Evolutionary conservation across 257 asterid genomes (phyloP), one percentile per base, ranked within the genome.

Genomic region (Anisodus tanguticus): DNA sequence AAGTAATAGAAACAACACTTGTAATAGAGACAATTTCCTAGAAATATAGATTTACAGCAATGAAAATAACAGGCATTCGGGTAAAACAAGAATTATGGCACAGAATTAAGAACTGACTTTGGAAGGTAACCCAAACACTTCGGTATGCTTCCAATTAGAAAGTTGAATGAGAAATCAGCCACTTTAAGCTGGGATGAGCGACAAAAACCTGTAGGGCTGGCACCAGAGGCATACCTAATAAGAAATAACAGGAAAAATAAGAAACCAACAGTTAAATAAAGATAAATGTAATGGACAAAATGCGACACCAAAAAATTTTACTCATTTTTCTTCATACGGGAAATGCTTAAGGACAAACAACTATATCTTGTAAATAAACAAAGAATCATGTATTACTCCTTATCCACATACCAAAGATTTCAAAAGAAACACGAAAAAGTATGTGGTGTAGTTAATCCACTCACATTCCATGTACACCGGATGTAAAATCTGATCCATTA

Each of bases 101-200:
- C 41, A 39, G 55, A 53, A 39, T 37, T 19, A 68, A 53, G 85
- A 68, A 67, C 51, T 49, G 76, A 96, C 99, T 95, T 92, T 41
- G 98, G 91, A 69, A 96, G 88, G 82, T 92, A 85, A 76, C 69
- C 87, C 94, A 94, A 88, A 89, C 99, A 96, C 90, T 91, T 92
- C 0, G 99, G 98, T 87, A 94, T 86, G 86, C 76, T 89, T 82
- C 99, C 98, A 72, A 85, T 88, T 64, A 96, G 90, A 89, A 89
- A 92, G 88, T 96, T 96, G 87, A 84, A 87, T 10, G 98, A 94
- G 81, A 96, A 90, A 89, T 96, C 97, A 7, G 90, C 93, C 57
- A 91, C 90, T 91, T 88, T 93, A 80, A 96, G 90, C 67, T 88
- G 92, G 72, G 95, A 89, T 76, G 92, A 88, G 79, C 91, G 86